Evolutionary conservation across 495 filamentous ascomycete species (phyloP), one percentile per base, ranked within the genome.

Genomic region (Penicillium subrubescens): DNA sequence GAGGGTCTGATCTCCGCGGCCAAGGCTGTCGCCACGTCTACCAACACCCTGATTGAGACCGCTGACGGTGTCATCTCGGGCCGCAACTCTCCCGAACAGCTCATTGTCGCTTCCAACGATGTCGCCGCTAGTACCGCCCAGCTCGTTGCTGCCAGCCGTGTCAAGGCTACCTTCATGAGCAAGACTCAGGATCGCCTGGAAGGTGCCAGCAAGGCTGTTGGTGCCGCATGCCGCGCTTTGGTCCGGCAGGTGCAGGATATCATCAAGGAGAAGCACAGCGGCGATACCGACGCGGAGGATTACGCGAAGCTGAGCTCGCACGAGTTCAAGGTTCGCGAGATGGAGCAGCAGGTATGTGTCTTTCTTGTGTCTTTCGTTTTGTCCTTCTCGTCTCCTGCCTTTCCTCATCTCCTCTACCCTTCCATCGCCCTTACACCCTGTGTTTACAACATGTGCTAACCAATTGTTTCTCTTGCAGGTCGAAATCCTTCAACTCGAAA

Each of bases 141-240:
- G 80, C 88, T 99, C 58, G 95, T 99, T 39, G 95, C 96, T 10
- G 95, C 95, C 60, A 92, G 89, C 73, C 88, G 95, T 62, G 95
- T 99, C 73, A 98, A 98, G 88, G 95, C 96, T 37, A 93, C 89
- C 62, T 97, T 97, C 80, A 97, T 97, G 90, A 94, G 90, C 80
- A 93, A 94, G 83, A 93, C 88, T 57, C 95, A 99, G 77, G 95
- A 98, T 72, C 86, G 86, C 48, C 82, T 99, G 58, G 95, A 99
- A 81, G 84, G 84, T 55, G 94, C 95, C 46, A 94, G 91, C 81
- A 97, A 96, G 82, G 92, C 93, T 14, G 95, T 99, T 27, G 94
- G 93, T 21, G 82, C 86, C 6, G 95, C 95, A 12, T 99, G 95
- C 78, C 84, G 93, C 53, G 83, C 88, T 10, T 82, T 99, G 19